Conservation (phyloP, 2,329 filamentous ascomycete species). For the Aspergillus sp. region DNA sequence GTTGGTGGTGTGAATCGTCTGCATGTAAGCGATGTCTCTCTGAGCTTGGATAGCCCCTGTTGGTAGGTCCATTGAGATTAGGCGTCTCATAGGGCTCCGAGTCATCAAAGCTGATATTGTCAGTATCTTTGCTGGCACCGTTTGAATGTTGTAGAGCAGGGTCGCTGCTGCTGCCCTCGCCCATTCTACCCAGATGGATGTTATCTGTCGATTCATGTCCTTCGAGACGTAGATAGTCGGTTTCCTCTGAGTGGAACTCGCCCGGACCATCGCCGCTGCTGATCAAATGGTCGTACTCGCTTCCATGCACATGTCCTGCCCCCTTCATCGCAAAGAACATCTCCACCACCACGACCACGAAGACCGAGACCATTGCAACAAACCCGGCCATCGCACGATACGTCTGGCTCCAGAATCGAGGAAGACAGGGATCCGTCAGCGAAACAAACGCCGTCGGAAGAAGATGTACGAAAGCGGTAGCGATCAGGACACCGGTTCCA, state of each 20-base stretch:
- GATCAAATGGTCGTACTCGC: conserved; percentile 50
- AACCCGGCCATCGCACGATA: conserved; percentile 79
- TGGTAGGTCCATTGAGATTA: conserved; percentile 13
- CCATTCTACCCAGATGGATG: conserved; percentile 21
- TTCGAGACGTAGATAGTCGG: conserved; percentile 23
- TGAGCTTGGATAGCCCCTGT: conserved; percentile 11
- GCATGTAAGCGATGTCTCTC: conserved; percentile 14
- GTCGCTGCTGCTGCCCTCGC: conserved; percentile 6
- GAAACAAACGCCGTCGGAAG: conserved; percentile 62
- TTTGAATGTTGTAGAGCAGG: conserved; percentile 9
- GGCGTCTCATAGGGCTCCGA: conserved; percentile 26
- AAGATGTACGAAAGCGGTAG: conserved; percentile 59
- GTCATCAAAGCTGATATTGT: conserved; percentile 59
- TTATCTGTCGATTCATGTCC: conserved; percentile 17
- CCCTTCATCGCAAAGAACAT: conserved; percentile 80
- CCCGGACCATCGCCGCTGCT: conserved; percentile 23
- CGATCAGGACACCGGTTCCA: conserved; percentile 57
- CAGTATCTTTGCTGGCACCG: conserved; percentile 51
- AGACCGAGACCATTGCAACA: conserved; percentile 77
- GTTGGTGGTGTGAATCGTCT: conserved; percentile 20
- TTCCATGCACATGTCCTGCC: conserved; percentile 57
- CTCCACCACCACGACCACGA: conserved; percentile 80
- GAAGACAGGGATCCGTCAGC: conserved; percentile 65
- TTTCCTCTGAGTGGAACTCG: conserved; percentile 15
- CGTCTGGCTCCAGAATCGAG: conserved; percentile 73